These are phyloP conservation scores for Saururus chinensis DNA, from an alignment of 164 flowering plant genomes.

Conservation along the genomic window DNA sequence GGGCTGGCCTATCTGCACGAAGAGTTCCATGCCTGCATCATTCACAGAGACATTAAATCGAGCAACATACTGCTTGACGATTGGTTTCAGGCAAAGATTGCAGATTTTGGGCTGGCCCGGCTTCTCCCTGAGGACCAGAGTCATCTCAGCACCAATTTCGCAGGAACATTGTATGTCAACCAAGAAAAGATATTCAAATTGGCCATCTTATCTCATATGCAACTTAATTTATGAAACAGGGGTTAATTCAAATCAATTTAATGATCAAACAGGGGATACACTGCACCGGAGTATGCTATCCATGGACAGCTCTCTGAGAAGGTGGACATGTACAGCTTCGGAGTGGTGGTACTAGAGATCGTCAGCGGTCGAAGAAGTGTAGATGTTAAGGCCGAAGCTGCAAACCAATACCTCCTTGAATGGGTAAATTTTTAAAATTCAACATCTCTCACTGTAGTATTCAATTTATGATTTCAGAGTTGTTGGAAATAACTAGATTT, in stretches of 20 bases:
- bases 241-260: background rate
- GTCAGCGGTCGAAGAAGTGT: slow-evolving; percentile 36
- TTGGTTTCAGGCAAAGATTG: slow-evolving; percentile 2
- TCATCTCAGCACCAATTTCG: slow-evolving; percentile 3
- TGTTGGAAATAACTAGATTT: no score
- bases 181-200: no score
- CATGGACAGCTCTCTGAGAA: slow-evolving; percentile 4
- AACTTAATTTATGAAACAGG: no score
- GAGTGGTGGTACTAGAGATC: slow-evolving; percentile 45
- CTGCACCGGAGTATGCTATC: slow-evolving; percentile 1
- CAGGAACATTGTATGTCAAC: background rate
- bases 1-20: slow-evolving; percentile 57
- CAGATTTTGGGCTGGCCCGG: slow-evolving; percentile 6
- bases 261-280: slow-evolving; percentile 1
- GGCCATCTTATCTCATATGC: no score
- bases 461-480: no score
- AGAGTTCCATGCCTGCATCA: slow-evolving; percentile 33
- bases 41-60: slow-evolving; percentile 53
- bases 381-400: slow-evolving; percentile 20
- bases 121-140: slow-evolving; percentile 2
- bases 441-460: no score
- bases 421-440: background rate
- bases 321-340: slow-evolving; percentile 2
- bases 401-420: slow-evolving; percentile 8
- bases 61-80: slow-evolving; percentile 46